Evolutionary conservation across 495 filamentous ascomycete species (phyloP).

Genomic region (Peziza echinospora): DNA sequence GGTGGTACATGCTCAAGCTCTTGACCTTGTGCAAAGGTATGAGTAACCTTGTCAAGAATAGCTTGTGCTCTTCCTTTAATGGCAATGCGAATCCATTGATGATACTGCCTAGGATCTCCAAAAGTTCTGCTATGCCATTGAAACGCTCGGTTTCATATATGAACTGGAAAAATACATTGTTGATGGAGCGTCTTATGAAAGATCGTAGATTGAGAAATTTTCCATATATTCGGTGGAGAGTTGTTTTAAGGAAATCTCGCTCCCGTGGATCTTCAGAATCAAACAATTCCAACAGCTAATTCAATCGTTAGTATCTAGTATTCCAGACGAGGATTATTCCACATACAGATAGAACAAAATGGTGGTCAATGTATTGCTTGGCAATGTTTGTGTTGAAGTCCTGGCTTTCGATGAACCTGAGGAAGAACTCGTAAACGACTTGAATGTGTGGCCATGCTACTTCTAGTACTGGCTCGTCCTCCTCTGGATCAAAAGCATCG

Average conservation of each 20-base stretch:
- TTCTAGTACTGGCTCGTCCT: conserved; percentile 94
- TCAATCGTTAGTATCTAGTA: background rate
- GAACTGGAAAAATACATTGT: conserved; percentile 99
- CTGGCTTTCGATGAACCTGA: conserved; percentile 96
- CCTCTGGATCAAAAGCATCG: conserved; percentile 95
- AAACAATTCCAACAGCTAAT: conserved; percentile 77
- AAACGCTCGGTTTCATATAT: conserved; percentile 96
- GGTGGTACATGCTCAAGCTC: conserved; percentile 99
- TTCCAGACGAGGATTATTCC: background rate
- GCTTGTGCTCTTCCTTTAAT: conserved; percentile 96
- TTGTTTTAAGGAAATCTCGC: conserved; percentile 95
- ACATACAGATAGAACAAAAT: conserved; percentile 74
- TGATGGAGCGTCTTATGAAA: conserved; percentile 94
- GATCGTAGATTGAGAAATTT: conserved; percentile 97
- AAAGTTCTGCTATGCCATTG: conserved; percentile 89
- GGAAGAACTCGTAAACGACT: conserved; percentile 98
- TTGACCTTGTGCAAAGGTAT: conserved; percentile 95
- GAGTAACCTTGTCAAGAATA: conserved; percentile 84
- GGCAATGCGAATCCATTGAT: conserved; percentile 98
- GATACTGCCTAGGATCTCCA: conserved; percentile 94
- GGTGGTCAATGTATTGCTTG: conserved; percentile 96
- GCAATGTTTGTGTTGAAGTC: conserved; percentile 99
- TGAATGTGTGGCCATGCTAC: conserved; percentile 99
- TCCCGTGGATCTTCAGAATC: conserved; percentile 97
- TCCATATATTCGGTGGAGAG: conserved; percentile 91